Evolutionary conservation across 1,139 yeast species (phyloP), one percentile per base, ranked within the genome.

Genomic region (Pichia sp.): DNA sequence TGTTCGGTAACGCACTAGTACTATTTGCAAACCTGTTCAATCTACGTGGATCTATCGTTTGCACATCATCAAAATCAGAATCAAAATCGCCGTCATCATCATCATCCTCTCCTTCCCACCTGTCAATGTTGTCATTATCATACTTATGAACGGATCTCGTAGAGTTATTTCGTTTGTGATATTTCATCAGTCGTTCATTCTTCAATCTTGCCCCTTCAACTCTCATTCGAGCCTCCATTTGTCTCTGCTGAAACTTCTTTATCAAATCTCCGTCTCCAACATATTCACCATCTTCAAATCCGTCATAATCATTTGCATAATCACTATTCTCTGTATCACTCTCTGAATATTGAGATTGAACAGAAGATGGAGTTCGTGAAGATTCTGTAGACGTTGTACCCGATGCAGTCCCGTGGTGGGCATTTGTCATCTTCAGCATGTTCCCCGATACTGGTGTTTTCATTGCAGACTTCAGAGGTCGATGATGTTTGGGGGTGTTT

Each of bases 291-390:
- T 41, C 35, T 20, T 39, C 42, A 9, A 35, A 33, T 14, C 45
- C 50, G 19, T 44, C 51, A 34, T 47, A 55, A 29, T 55, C 58
- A 11, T 50, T 55, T 1, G 50, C 53, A 32, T 55, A 55, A 32
- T 55, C 59, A 37, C 58, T 54, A 27, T 51, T 50, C 13, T 54
- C 58, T 1, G 56, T 51, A n/a, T 51, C 58, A 27, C 49, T 48
- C 28, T 53, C 56, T 18, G 51, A 39, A 28, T 37, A 47, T 14
- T 41, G 41, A 3, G 54, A 46, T n/a, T 44, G 32, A 3, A 47
- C 34, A 10, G 42, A 37, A 6, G 45, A 34, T 3, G 50, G 42
- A 3, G 52, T 49, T 10, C 39, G 41, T 1, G 58, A 52, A 3
- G 56, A 51, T n/a, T n/a, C n/a, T n/a, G n/a, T n/a, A n/a, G n/a